Evolutionary conservation across 2,329 filamentous ascomycete genomes (phyloP).

Genomic region (Epicoccum nigrum): DNA sequence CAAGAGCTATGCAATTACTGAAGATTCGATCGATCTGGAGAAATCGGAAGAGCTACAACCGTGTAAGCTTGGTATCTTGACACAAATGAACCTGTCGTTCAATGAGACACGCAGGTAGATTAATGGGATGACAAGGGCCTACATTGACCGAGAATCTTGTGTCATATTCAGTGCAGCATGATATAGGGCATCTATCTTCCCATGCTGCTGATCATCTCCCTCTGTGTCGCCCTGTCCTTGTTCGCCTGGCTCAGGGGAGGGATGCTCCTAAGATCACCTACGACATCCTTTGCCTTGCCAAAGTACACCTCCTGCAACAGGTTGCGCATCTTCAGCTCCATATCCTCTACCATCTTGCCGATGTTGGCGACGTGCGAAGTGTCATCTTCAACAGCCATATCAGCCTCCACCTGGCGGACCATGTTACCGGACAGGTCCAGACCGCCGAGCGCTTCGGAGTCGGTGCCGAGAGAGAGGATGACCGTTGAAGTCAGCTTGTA

Average conservation of each 20-base stretch:
- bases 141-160: no score
- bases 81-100: no score
- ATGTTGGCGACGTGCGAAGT: conserved; percentile 95
- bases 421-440: conserved; percentile 97
- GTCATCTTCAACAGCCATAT: conserved; percentile 87
- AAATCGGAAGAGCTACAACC: not conserved
- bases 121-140: no score
- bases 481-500: conserved; percentile 98
- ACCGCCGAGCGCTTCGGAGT: conserved; percentile 71
- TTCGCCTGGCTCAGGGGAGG: conserved; percentile 83
- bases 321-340: conserved; percentile 99
- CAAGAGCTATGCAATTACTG: not conserved
- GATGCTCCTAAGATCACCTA: conserved; percentile 91
- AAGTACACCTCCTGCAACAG: conserved; percentile 98
- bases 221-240: conserved; percentile 81
- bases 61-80: no score
- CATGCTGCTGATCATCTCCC: conserved; percentile 78
- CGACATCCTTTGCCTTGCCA: conserved; percentile 98
- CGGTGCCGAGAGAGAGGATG: conserved; percentile 82
- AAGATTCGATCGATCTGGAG: not conserved
- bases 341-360: conserved; percentile 90
- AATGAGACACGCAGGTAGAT: no score
- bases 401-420: conserved; percentile 94
- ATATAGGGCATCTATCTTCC: conserved; percentile 26
- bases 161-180: not conserved